phyloP scores from a whole-genome alignment of 1,284 basidiomycete species.

The Entoloma clypeatum region DNA sequence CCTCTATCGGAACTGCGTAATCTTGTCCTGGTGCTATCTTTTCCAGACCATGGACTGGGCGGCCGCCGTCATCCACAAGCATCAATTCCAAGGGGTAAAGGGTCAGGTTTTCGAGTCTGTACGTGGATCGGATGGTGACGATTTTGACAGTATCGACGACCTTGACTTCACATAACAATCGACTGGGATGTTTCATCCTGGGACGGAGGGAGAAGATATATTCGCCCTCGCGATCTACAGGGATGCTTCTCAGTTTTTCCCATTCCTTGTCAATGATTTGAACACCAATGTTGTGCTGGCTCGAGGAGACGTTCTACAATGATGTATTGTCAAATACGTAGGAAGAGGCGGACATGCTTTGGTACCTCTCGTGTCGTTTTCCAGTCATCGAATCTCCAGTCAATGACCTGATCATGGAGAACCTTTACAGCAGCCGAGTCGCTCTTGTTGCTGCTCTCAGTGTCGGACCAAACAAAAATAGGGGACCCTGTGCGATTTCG shows the following conservation, averaged over 20 bases:
- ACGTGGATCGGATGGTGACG: slow-evolving; percentile 92
- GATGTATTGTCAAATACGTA: slow-evolving; percentile 10
- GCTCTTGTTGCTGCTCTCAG: slow-evolving; percentile 49
- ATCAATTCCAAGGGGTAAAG: slow-evolving; percentile 93
- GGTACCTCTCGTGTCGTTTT: slow-evolving; percentile 88
- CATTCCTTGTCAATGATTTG: slow-evolving; percentile 87
- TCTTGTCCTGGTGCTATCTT: slow-evolving; percentile 87
- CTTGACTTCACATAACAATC: slow-evolving; percentile 87
- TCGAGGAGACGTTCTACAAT: slow-evolving; percentile 72
- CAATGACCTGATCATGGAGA: slow-evolving; percentile 73
- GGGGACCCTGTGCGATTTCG: slow-evolving; percentile 88
- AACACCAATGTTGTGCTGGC: slow-evolving; percentile 81
- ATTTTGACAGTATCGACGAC: slow-evolving; percentile 94
- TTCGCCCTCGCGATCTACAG: slow-evolving; percentile 94
- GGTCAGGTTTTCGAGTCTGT: slow-evolving; percentile 90
- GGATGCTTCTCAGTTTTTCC: slow-evolving; percentile 88
- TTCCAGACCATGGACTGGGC: slow-evolving; percentile 77
- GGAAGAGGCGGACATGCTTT: slow-evolving; percentile 1
- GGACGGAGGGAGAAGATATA: slow-evolving; percentile 87
- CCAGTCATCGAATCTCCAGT: slow-evolving; percentile 99
- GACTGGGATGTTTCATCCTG: slow-evolving; percentile 71
- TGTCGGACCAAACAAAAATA: slow-evolving; percentile 80
- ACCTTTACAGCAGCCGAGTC: slow-evolving; percentile 52
- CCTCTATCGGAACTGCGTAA: slow-evolving; percentile 89
- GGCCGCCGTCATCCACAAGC: slow-evolving; percentile 82